phyloP scores from a whole-genome alignment of 2,329 filamentous ascomycete genomes.

The Ceratocystis albifundus region DNA sequence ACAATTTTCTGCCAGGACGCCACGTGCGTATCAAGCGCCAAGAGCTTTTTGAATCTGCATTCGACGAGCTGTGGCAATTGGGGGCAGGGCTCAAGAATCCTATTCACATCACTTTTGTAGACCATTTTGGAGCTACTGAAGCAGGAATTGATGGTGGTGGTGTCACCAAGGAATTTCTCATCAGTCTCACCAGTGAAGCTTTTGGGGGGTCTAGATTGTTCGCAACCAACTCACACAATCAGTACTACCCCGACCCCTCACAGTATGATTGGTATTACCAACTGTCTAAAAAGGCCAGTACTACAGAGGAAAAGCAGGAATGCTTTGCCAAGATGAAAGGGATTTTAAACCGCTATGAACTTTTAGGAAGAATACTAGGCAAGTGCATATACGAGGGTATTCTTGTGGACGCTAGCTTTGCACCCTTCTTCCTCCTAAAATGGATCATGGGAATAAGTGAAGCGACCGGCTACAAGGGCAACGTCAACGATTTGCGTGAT shows the following conservation, averaged over 20 bases:
- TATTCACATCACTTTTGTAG: constrained; percentile 92
- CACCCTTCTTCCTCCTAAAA: constrained; percentile 89
- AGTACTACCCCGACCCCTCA: constrained; percentile 73
- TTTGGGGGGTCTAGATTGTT: constrained; percentile 63
- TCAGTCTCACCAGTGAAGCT: constrained; percentile 73
- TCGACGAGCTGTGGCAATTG: constrained; percentile 66
- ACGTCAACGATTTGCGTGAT: constrained; percentile 84
- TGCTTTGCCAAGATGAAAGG: constrained; percentile 26
- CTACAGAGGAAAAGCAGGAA: background rate
- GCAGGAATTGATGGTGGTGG: constrained; percentile 94
- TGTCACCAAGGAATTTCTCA: constrained; percentile 94
- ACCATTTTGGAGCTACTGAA: constrained; percentile 74
- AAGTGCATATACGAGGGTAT: constrained; percentile 98
- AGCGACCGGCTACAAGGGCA: constrained; percentile 56
- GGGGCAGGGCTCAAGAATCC: constrained; percentile 82
- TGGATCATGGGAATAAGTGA: constrained; percentile 63
- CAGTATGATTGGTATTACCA: constrained; percentile 59
- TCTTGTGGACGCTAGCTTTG: constrained; percentile 82
- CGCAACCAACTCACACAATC: constrained; percentile 62
- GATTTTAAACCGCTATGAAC: constrained; percentile 69
- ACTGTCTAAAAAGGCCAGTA: constrained; percentile 34
- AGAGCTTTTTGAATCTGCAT: constrained; percentile 75
- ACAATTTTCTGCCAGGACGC: constrained; percentile 37
- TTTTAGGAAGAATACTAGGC: constrained; percentile 81
- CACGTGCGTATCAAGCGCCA: constrained; percentile 70